Evolutionary conservation across 495 filamentous ascomycete genomes (phyloP).

Genomic region (Aspergillus cavernicola): DNA sequence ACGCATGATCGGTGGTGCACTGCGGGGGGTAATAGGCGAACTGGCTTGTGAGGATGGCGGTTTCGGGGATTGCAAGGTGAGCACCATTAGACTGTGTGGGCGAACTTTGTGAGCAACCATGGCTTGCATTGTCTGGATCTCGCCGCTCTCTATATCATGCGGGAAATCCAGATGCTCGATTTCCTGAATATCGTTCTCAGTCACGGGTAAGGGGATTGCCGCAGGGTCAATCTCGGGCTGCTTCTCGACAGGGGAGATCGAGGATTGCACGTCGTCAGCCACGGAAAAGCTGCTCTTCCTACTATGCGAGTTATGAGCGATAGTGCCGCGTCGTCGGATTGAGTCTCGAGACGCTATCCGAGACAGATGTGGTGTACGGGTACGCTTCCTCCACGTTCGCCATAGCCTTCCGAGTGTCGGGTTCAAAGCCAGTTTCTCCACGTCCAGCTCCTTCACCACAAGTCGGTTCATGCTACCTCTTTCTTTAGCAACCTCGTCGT

Average conservation of each 20-base stretch:
- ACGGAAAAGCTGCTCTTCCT: conserved; percentile 41
- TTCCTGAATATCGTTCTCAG: conserved; percentile 66
- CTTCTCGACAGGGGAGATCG: conserved; percentile 8
- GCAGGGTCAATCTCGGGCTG: conserved; percentile 43
- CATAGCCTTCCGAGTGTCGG: conserved; percentile 83
- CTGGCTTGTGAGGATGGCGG: conserved; percentile 30
- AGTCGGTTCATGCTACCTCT: conserved; percentile 54
- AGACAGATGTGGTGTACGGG: conserved; percentile 41
- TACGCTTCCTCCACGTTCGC: conserved; percentile 91
- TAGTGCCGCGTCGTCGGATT: conserved; percentile 33
- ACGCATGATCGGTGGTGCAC: conserved; percentile 18
- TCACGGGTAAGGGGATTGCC: conserved; percentile 60
- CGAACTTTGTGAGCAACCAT: conserved; percentile 48
- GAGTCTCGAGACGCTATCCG: conserved; percentile 44
- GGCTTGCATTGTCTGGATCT: conserved; percentile 46
- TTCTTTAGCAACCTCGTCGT: conserved; percentile 18
- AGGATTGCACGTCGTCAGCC: conserved; percentile 28
- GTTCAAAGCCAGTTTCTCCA: conserved; percentile 89
- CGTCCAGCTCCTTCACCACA: conserved; percentile 83
- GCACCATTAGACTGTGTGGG: conserved; percentile 61
- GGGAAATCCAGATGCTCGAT: conserved; percentile 67
- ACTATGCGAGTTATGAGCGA: conserved; percentile 15
- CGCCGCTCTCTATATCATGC: conserved; percentile 54
- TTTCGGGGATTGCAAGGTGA: conserved; percentile 36
- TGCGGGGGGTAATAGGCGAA: conserved; percentile 29